Base-by-base conservation (phyloP, 257 asterid species). In the Nicotiana attenuata region DNA sequence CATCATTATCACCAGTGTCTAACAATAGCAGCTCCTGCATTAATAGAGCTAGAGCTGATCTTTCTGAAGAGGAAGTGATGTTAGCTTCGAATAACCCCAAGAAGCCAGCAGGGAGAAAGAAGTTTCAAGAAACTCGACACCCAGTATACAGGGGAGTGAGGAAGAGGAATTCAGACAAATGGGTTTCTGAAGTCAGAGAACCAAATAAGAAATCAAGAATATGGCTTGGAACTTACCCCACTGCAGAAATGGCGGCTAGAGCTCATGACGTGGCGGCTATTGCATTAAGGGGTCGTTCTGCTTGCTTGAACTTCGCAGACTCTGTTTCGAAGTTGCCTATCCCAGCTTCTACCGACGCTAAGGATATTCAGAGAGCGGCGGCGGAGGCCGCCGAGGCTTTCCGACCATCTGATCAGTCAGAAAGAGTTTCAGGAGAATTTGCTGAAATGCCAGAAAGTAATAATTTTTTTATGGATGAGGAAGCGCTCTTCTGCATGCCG, bases 231-330 rank as follows among this genome's bases (percentile, higher is more conserved):
- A 92, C 97, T 0, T 93, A 81, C 64, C 89, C 90, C 3, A 92
- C 91, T 0, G 88, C 86, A 0, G 95, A 89, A 14, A 92, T 92
- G 97, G 95, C 95, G 0, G 97, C 95, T 19, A 89, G 93, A 55
- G 95, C 97, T 0, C 90, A 91, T 59, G 97, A 93, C 5, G 97
- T 93, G 68, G 93, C 95, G 1, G 95, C 93, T 1, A 52, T 93
- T 2, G 95, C 97, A 0, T 78, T 93, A 8, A 77, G 92, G 3
- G 97, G 97, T 19, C 81, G 83, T 10, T 88, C 91, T 4, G 97
- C 93, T n/a, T 87, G 91, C 60, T 67, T 93, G 60, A 92, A 93
- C 11, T 93, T 92, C 9, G 91, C 91, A 0, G 97, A 93, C 83
- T 93, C 97, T 0, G 86, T 83, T 8, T 89, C 91, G 91, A 83